A percentile compares a stretch with the other conserved stretches of the same genome.
These are phyloP conservation scores for Raffaelea ambrosiae DNA, from an alignment of 2,329 filamentous ascomycete species.

Conservation along the genomic window DNA sequence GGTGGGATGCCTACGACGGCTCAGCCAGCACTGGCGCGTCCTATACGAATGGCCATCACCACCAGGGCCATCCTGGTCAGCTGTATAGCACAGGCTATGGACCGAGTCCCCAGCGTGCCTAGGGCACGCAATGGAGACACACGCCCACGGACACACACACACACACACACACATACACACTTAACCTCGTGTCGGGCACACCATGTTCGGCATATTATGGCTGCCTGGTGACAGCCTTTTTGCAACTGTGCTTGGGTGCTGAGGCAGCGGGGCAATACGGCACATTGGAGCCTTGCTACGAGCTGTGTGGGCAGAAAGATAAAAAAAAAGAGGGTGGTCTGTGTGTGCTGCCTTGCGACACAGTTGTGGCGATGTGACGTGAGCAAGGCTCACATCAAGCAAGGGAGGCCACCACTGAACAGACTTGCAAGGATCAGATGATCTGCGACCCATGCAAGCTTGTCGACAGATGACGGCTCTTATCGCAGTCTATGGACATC, in stretches of 20 bases:
- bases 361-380: background rate
- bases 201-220: too few species aligned
- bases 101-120: conserved; percentile 11
- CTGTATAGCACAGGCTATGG: conserved; percentile 13
- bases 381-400: background rate
- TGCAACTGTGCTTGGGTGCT: too few species aligned
- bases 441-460: conserved; percentile 1
- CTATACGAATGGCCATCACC: conserved; percentile 8
- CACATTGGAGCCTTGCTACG: too few species aligned
- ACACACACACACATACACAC: too few species aligned
- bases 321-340: too few species aligned
- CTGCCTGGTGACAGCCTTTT: too few species aligned
- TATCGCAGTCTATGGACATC: background rate
- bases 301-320: too few species aligned
- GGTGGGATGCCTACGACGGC: conserved; percentile 14
- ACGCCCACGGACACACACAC: too few species aligned
- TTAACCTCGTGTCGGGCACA: too few species aligned
- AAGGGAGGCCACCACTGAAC: background rate
- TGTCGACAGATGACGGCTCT: background rate
- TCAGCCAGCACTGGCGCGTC: background rate
- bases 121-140: too few species aligned
- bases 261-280: too few species aligned
- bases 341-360: background rate
- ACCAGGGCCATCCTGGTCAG: conserved; percentile 4
- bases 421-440: background rate